Evolutionary conservation across 2,329 filamentous ascomycete species (phyloP), one percentile per base, ranked within the genome.

Genomic region (Aschersonia sp.): DNA sequence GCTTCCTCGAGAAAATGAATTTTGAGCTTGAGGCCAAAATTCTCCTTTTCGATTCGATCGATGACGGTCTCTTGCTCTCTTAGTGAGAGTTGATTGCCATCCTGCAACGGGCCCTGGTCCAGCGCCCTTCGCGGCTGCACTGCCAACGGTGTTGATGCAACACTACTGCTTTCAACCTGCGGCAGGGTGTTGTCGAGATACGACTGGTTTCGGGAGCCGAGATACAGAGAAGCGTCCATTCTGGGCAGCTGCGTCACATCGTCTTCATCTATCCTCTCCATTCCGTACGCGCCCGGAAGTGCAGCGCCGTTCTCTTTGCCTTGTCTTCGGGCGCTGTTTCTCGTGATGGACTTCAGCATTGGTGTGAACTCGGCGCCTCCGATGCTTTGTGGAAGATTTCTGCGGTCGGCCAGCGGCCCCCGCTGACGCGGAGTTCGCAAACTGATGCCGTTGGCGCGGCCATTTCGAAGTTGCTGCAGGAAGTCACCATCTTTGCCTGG

Each of bases 1-100:
- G 87, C 86, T 56, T 97, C 88, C 63, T 98, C 89, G 48, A 98
- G 75, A 62, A 94, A 98, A 64, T 97, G 89, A 47, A 97, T 95
- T 65, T 95, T 96, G 56, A 97, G 76, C 65, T 97, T 97, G 47
- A 98, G 73, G 30, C 88, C 88, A 61, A 97, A 98, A 61, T 98
- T 98, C 61, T 97, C 92, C 70, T 98, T 98, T 61, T 96, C 89
- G 57, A 98, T 91, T 60, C 86, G 86, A 67, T 96, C 87, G 56
- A 98, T 91, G 55, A 92, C 85, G 56, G 88, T 89, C 65, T 97
- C 92, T 64, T 98, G 92, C 61, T 98, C 92, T 51, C 89, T 82
- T 50, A 98, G 67, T 1, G 92, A 95, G 56, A 96, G 75, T 60
- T 94, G 84, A 57, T 96, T 95, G 28, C 89, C 89, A 56, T 92